Conservation (phyloP, 176 grass and related monocot genomes). For the Eragrostis curvula region DNA sequence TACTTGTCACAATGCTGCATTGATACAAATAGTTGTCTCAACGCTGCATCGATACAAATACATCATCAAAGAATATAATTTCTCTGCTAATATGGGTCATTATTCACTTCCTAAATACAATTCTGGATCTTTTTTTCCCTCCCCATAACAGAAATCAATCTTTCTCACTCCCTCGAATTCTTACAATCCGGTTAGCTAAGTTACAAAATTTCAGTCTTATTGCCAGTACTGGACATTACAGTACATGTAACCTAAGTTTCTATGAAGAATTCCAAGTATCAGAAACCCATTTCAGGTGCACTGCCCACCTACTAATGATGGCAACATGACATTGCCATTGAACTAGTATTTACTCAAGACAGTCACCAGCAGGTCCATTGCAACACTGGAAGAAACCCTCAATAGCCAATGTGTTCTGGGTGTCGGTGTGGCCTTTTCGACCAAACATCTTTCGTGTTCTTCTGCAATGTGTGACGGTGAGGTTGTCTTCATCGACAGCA, state of each 20-base stretch:
- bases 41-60: not conserved
- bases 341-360: not conserved
- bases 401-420: not conserved
- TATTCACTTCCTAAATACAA: constrained; percentile 24
- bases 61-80: not conserved
- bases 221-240: constrained; percentile 9
- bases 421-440: not conserved
- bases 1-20: not conserved
- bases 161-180: not conserved
- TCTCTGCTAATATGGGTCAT: not conserved
- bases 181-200: not conserved
- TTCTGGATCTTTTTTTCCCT: not conserved
- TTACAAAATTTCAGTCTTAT: constrained; percentile 43
- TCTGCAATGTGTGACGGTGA: not conserved
- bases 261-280: not conserved
- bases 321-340: not conserved
- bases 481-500: not conserved
- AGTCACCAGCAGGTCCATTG: not conserved
- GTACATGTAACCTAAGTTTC: constrained; percentile 31
- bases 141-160: not conserved
- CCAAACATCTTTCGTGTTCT: not conserved
- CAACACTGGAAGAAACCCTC: not conserved
- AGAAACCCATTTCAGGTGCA: not conserved
- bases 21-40: not conserved
- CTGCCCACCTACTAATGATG: constrained; percentile 5